phyloP scores from a whole-genome alignment of 257 asterid species.

The Ilex aquifolium region DNA sequence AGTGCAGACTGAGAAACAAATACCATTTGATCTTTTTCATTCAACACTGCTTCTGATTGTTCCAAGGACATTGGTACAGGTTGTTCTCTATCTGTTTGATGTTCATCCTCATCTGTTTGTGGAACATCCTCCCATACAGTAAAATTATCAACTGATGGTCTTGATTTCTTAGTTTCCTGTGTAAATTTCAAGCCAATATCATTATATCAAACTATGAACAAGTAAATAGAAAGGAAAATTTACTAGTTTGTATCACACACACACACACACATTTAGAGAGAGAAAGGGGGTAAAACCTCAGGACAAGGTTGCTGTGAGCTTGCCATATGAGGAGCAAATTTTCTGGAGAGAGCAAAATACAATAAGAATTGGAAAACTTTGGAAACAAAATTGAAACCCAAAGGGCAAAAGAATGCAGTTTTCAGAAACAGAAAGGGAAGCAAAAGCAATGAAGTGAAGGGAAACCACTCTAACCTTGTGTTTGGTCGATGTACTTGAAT shows the following conservation, averaged over 20 bases:
- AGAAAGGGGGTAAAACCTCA: slow-evolving; percentile 34
- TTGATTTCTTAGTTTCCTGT: slow-evolving; percentile 46
- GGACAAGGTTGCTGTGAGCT: slow-evolving; percentile 32
- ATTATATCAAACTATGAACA: too few species aligned
- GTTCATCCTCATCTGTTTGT: slow-evolving; percentile 36
- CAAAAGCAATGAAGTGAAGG: slow-evolving; percentile 1
- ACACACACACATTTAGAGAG: neutral
- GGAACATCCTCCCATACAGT: slow-evolving; percentile 52
- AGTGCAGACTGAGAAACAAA: neutral
- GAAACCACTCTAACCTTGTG: slow-evolving; percentile 50
- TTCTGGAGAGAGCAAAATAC: slow-evolving; percentile 31
- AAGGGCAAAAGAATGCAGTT: neutral
- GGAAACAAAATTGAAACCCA: slow-evolving; percentile 1
- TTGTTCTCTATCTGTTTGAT: slow-evolving; percentile 43
- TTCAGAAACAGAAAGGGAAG: neutral
- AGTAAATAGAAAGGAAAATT: too few species aligned
- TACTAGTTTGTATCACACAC: neutral
- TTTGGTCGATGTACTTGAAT: slow-evolving; percentile 56
- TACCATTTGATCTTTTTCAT: slow-evolving; percentile 50
- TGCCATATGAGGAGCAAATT: slow-evolving; percentile 70
- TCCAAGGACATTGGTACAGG: slow-evolving; percentile 84
- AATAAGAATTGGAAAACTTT: slow-evolving; percentile 15
- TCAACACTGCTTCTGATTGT: slow-evolving; percentile 36
- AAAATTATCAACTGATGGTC: slow-evolving; percentile 36
- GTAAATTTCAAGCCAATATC: neutral